Evolutionary conservation across 805 yeast species (phyloP).

Genomic region (Starmerella apis): DNA sequence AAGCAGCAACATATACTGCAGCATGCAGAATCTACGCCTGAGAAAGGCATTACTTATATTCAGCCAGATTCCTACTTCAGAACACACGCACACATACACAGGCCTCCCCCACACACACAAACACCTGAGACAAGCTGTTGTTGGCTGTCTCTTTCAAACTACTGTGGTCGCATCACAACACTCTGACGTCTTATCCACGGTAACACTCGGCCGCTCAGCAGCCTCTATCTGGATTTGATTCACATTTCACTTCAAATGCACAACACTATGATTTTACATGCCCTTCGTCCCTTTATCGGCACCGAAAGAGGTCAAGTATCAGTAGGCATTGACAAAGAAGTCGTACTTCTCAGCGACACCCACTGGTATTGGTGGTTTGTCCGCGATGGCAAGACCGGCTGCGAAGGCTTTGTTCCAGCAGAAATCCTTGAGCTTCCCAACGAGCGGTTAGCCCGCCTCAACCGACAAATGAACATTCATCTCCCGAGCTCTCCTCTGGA

Average conservation of each 20-base stretch:
- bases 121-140: no score
- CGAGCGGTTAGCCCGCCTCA: conserved; percentile 82
- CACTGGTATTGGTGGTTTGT: conserved; percentile 98
- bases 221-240: no score
- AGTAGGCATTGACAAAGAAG: conserved; percentile 63
- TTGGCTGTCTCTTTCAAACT: no score
- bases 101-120: neutral
- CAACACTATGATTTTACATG: conserved; percentile 43
- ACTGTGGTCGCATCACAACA: no score
- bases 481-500: conserved; percentile 2
- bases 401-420: conserved; percentile 93
- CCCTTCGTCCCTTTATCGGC: conserved; percentile 76
- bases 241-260: no score
- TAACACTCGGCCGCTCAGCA: no score
- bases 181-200: no score
- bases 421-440: conserved; percentile 85
- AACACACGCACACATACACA: neutral
- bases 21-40: conserved; percentile 1
- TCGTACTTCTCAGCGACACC: conserved; percentile 69
- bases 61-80: neutral
- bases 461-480: conserved; percentile 68
- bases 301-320: conserved; percentile 90
- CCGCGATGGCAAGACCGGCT: conserved; percentile 44
- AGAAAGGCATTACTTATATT: neutral
- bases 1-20: conserved; percentile 5